phyloP scores from a whole-genome alignment of 495 filamentous ascomycete species.

The Jackrogersella minutella region DNA sequence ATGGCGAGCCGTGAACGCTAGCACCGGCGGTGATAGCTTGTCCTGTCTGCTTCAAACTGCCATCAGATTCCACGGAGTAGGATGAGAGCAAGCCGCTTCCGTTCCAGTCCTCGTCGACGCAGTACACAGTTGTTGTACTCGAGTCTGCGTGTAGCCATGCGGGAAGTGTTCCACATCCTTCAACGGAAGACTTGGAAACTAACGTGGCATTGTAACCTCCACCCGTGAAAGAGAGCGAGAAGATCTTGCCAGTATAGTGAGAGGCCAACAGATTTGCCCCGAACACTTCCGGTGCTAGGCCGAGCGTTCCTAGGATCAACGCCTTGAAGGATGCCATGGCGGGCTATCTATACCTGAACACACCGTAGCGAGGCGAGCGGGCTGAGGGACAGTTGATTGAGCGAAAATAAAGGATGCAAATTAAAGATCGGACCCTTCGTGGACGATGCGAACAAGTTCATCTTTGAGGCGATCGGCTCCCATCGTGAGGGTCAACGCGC shows the following conservation, averaged over 20 bases:
- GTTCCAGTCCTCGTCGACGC: slow-evolving; percentile 63
- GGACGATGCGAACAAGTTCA: slow-evolving; percentile 21
- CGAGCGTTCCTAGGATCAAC: slow-evolving; percentile 40
- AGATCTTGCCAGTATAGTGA: slow-evolving; percentile 54
- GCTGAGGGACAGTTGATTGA: slow-evolving; percentile 15
- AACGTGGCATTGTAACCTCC: slow-evolving; percentile 41
- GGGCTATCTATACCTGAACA: slow-evolving; percentile 3
- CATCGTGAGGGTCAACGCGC: slow-evolving; percentile 18
- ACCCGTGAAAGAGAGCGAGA: slow-evolving; percentile 46
- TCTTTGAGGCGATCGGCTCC: slow-evolving; percentile 29
- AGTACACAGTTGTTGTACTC: slow-evolving; percentile 60
- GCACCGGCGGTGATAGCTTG: slow-evolving; percentile 47
- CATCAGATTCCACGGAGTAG: slow-evolving; percentile 52
- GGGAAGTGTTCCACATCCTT: slow-evolving; percentile 53
- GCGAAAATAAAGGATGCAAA: slow-evolving; percentile 10
- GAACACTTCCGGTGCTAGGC: slow-evolving; percentile 42
- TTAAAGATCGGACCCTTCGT: background rate
- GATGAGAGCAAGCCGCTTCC: slow-evolving; percentile 52
- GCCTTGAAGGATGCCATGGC: slow-evolving; percentile 42
- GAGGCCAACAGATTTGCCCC: slow-evolving; percentile 53
- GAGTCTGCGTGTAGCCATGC: slow-evolving; percentile 64
- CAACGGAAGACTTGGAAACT: slow-evolving; percentile 42
- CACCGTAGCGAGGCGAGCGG: slow-evolving; percentile 6
- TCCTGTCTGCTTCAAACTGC: slow-evolving; percentile 49
- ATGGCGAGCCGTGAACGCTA: slow-evolving; percentile 53